phyloP scores from a whole-genome alignment of 345 rosid species.

The sweet orange (Citrus sinensis) region DNA sequence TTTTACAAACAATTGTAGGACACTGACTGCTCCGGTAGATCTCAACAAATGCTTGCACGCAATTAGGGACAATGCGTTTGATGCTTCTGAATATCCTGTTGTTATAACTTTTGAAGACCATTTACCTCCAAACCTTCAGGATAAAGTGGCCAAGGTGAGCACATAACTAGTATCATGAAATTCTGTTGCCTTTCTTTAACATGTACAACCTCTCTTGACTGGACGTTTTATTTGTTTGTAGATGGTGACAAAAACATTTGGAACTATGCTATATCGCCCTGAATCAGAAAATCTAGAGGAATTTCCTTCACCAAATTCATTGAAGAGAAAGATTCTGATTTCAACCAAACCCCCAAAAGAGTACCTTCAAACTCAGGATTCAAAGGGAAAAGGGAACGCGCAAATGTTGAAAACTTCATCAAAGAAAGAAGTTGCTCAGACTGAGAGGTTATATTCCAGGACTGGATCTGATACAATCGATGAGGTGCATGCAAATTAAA shows the following conservation, averaged over 20 bases:
- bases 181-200: background rate
- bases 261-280: slow-evolving; percentile 40
- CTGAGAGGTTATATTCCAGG: slow-evolving; percentile 17
- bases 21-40: slow-evolving; percentile 58
- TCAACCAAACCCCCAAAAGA: slow-evolving; percentile 90
- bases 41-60: slow-evolving; percentile 56
- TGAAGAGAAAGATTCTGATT: slow-evolving; percentile 60
- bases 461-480: background rate
- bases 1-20: slow-evolving; percentile 32
- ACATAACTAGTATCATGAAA: background rate
- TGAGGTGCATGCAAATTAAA: slow-evolving; percentile 10
- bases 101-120: slow-evolving; percentile 89
- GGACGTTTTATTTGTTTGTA: slow-evolving; percentile 16
- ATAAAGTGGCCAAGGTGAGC: slow-evolving; percentile 62
- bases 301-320: slow-evolving; percentile 69
- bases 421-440: slow-evolving; percentile 7
- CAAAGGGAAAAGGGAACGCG: slow-evolving; percentile 3
- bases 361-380: slow-evolving; percentile 38
- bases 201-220: background rate
- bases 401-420: slow-evolving; percentile 9
- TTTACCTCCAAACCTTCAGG: slow-evolving; percentile 57
- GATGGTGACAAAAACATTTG: slow-evolving; percentile 57
- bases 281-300: slow-evolving; percentile 26
- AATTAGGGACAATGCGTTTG: slow-evolving; percentile 60
- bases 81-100: slow-evolving; percentile 67